A percentile compares a stretch with the other conserved stretches of the same genome.
Conservation (phyloP, 176 grass and related monocot species). For the Dendrocalamus sinicus region DNA sequence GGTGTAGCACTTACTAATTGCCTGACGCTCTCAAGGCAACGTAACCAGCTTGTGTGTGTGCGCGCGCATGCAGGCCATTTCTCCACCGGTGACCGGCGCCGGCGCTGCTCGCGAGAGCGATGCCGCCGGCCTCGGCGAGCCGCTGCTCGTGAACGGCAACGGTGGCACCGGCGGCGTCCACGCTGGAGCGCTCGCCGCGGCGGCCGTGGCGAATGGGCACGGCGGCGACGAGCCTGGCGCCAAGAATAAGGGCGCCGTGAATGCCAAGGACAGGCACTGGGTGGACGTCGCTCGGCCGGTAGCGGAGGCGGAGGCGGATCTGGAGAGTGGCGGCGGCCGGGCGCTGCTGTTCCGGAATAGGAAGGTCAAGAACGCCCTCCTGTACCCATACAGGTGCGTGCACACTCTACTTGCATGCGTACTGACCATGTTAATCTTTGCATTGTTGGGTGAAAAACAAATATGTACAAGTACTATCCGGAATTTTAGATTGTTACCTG, state of each 20-base stretch:
- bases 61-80: conserved; percentile 23
- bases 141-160: conserved; percentile 11
- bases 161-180: background rate
- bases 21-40: background rate
- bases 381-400: conserved; percentile 29
- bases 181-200: background rate
- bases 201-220: conserved; percentile 15
- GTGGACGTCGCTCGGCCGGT: background rate
- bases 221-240: background rate
- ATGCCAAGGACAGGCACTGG: conserved; percentile 40
- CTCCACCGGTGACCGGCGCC: background rate
- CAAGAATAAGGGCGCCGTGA: background rate
- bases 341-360: conserved; percentile 31
- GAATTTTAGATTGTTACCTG: too few species aligned
- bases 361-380: conserved; percentile 35
- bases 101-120: background rate
- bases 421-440: background rate
- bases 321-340: conserved; percentile 29
- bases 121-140: background rate
- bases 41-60: background rate
- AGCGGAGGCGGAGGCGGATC: background rate
- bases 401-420: background rate
- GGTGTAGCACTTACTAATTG: background rate
- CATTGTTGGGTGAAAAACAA: too few species aligned
- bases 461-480: too few species aligned